Percentiles rank a stretch among this genome's conserved stretches.
These are phyloP conservation scores for Polyplosphaeria fusca DNA, from an alignment of 495 filamentous ascomycete species.

Conservation along the genomic window DNA sequence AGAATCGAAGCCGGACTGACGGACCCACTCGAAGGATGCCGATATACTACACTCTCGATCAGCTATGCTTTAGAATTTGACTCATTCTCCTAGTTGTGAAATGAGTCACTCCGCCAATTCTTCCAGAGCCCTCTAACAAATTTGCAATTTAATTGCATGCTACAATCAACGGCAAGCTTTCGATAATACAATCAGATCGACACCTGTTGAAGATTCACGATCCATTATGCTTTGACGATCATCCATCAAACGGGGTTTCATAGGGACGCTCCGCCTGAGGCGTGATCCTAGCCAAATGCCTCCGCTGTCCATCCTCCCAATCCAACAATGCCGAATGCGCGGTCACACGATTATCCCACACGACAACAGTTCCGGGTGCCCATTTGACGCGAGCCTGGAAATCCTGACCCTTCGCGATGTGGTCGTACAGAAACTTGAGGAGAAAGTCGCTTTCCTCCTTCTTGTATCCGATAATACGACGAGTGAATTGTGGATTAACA, in stretches of 20 bases:
- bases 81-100: too few species aligned
- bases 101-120: too few species aligned
- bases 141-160: too few species aligned
- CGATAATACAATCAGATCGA: too few species aligned
- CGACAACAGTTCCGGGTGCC: constrained; percentile 77
- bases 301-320: constrained; percentile 72
- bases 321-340: constrained; percentile 74
- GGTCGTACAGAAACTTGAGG: constrained; percentile 84
- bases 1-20: too few species aligned
- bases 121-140: too few species aligned
- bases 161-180: too few species aligned
- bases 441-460: constrained; percentile 75
- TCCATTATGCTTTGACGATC: too few species aligned
- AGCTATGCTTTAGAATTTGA: too few species aligned
- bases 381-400: constrained; percentile 87
- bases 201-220: too few species aligned
- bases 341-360: constrained; percentile 87
- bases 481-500: constrained; percentile 80
- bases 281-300: constrained; percentile 80
- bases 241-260: constrained; percentile 67
- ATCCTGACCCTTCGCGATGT: constrained; percentile 76
- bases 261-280: constrained; percentile 75
- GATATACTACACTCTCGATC: too few species aligned
- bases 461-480: constrained; percentile 69
- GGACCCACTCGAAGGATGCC: too few species aligned